Conservation (phyloP, 805 yeast species). For the Yarrowia porcina region DNA sequence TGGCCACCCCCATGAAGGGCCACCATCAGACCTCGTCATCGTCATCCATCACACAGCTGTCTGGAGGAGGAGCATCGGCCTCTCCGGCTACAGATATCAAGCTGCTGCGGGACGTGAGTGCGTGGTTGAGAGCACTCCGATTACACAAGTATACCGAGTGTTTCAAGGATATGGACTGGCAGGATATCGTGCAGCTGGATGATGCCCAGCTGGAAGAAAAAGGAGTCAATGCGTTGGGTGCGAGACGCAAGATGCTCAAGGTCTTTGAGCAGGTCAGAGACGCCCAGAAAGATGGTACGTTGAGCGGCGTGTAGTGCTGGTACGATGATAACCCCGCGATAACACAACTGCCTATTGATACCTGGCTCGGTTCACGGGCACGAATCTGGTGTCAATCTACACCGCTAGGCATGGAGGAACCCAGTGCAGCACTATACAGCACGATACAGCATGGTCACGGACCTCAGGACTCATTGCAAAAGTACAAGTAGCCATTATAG, state of each 20-base stretch:
- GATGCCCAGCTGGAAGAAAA: slow-evolving; percentile 67
- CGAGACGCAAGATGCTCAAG: slow-evolving; percentile 86
- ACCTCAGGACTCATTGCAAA: too few species aligned
- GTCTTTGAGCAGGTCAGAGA: slow-evolving; percentile 82
- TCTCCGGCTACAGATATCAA: slow-evolving; percentile 28
- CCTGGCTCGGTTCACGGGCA: too few species aligned
- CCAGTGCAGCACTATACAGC: too few species aligned
- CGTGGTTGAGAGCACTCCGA: slow-evolving; percentile 86
- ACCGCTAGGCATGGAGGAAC: too few species aligned
- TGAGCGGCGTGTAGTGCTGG: background rate
- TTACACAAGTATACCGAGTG: slow-evolving; percentile 92
- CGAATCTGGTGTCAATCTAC: too few species aligned
- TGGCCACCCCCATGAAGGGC: slow-evolving; percentile 14
- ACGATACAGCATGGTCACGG: too few species aligned
- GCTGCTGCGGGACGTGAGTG: slow-evolving; percentile 71
- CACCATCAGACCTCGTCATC: background rate
- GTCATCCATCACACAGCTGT: background rate
- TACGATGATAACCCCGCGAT: too few species aligned
- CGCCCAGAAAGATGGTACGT: slow-evolving; percentile 40
- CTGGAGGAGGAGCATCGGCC: slow-evolving; percentile 32
- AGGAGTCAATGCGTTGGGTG: slow-evolving; percentile 95
- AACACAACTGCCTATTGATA: too few species aligned
- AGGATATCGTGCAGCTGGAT: slow-evolving; percentile 63
- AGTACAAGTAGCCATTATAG: too few species aligned
- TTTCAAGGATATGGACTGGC: slow-evolving; percentile 73